These are phyloP conservation scores for Verticillium nonalfalfae DNA, from an alignment of 2,329 filamentous ascomycete species.

Conservation along the genomic window DNA sequence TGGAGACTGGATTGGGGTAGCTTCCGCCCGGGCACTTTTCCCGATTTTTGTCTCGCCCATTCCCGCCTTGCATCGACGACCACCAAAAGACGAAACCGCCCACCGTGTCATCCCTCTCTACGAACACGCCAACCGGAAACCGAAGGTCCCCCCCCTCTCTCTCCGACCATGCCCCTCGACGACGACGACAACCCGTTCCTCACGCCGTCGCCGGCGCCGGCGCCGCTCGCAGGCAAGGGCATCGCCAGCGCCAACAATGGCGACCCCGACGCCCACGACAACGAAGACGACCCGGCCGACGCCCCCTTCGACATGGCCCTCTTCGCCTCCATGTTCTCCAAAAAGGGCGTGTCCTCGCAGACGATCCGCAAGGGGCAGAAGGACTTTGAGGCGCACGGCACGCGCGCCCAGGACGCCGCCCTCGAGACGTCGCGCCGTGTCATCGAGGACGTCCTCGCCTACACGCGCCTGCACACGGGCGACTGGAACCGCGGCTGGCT, in stretches of 20 bases:
- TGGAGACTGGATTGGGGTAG: not conserved
- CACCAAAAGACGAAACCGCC: not conserved
- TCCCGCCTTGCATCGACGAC: not conserved
- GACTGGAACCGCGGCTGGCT: constrained; percentile 66
- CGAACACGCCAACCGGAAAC: not conserved
- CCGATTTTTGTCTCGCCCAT: not conserved
- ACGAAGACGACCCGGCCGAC: constrained; percentile 63
- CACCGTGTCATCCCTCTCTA: too few species aligned
- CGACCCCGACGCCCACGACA: not conserved
- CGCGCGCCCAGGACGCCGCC: constrained; percentile 68
- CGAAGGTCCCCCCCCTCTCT: not conserved
- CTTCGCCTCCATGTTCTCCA: constrained; percentile 47
- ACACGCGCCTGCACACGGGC: constrained; percentile 69
- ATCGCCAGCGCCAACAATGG: not conserved
- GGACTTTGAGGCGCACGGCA: constrained; percentile 93
- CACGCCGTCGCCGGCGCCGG: constrained; percentile 8
- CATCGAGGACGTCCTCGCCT: constrained; percentile 81
- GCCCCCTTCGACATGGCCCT: constrained; percentile 84
- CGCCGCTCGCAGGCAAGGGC: not conserved
- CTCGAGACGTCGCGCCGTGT: constrained; percentile 78
- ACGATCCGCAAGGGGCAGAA: constrained; percentile 91
- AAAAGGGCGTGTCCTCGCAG: constrained; percentile 45
- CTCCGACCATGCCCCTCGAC: constrained; percentile 31
- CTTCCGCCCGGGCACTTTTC: not conserved
- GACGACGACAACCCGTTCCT: constrained; percentile 33